These are phyloP conservation scores for Endotrypanum monterogeii DNA, from an alignment of 208 protist genomes.

Conservation along the genomic window DNA sequence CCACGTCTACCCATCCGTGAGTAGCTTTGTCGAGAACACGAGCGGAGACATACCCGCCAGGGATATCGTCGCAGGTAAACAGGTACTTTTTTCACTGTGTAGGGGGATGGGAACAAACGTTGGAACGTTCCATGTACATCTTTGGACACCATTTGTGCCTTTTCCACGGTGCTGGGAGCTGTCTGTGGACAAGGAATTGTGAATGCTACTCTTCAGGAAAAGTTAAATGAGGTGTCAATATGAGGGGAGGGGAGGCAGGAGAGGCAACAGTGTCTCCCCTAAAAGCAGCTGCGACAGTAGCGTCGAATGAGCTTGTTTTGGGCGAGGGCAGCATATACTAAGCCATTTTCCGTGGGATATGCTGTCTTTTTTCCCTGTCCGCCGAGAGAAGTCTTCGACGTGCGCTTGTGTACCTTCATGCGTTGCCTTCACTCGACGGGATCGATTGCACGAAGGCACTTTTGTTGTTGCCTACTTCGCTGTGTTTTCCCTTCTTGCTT, in stretches of 20 bases:
- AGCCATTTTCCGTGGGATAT: not conserved
- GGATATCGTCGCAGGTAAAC: not conserved
- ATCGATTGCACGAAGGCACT: not conserved
- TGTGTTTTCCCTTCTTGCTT: not conserved
- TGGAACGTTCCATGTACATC: not conserved
- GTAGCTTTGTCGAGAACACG: not conserved
- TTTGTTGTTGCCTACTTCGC: conserved; percentile 4
- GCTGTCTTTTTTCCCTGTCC: not conserved
- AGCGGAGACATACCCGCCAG: not conserved
- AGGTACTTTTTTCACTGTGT: not conserved
- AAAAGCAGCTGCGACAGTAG: not conserved
- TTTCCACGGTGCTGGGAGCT: not conserved
- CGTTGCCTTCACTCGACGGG: not conserved
- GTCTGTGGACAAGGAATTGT: not conserved
- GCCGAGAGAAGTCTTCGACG: not conserved
- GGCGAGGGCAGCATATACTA: not conserved
- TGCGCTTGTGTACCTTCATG: not conserved
- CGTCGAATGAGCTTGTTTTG: not conserved
- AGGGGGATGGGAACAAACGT: not conserved
- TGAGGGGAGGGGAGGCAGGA: not conserved
- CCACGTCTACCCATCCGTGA: not conserved
- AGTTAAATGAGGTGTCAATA: not conserved
- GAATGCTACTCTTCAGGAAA: not conserved
- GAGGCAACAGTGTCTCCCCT: not conserved
- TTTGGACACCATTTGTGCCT: not conserved